Conservation (phyloP, 306 rosid genomes). For the Crotalaria pallida region DNA sequence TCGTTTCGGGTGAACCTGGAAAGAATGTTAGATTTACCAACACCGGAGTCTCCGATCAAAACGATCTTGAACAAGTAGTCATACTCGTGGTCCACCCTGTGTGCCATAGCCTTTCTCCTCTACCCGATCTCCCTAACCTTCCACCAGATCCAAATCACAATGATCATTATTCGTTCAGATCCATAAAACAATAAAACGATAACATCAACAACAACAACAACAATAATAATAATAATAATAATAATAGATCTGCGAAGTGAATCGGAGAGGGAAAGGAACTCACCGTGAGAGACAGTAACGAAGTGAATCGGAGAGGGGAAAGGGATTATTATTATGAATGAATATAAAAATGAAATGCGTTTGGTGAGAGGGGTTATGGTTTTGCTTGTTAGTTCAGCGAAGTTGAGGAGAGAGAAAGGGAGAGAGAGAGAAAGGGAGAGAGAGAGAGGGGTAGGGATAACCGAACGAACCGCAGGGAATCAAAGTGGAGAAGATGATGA, state of each 20-base stretch:
- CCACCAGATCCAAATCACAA: constrained; percentile 29
- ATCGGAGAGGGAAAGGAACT: constrained; percentile 15
- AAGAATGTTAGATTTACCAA: constrained; percentile 94
- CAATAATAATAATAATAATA: no score
- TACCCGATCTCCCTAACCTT: constrained; percentile 43
- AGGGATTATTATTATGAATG: no score
- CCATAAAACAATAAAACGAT: no score
- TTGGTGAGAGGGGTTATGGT: background rate
- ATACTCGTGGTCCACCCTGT: constrained; percentile 94
- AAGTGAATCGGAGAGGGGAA: background rate
- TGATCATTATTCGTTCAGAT: no score
- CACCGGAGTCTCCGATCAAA: constrained; percentile 96
- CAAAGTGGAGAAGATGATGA: constrained; percentile 6
- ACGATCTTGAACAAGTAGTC: constrained; percentile 97
- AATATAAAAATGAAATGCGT: background rate
- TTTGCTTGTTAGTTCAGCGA: background rate
- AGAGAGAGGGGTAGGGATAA: background rate
- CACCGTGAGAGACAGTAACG: constrained; percentile 30
- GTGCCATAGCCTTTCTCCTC: constrained; percentile 64
- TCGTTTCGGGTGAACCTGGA: constrained; percentile 97
- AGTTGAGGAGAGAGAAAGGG: background rate
- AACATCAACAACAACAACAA: no score
- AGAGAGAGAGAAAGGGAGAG: background rate
- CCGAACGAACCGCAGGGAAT: constrained; percentile 23
- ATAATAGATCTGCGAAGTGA: constrained; percentile 20